Evolutionary conservation across 805 yeast genomes (phyloP).

Genomic region (Metschnikowia picachoensis): DNA sequence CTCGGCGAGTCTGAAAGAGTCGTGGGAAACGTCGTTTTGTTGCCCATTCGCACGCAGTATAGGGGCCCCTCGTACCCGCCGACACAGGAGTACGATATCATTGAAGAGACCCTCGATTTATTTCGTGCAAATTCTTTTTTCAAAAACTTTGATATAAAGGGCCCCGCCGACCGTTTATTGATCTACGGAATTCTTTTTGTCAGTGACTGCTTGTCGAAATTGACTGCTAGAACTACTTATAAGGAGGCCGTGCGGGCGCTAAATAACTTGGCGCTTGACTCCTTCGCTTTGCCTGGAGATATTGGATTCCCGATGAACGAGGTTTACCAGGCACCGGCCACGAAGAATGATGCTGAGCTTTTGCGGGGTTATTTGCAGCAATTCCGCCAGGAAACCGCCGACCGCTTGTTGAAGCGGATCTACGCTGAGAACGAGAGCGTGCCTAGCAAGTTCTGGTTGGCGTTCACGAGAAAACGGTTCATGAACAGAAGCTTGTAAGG

Average conservation of each 20-base stretch:
- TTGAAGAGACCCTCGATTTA: conserved; percentile 86
- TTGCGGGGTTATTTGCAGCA: conserved; percentile 81
- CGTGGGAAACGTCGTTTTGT: conserved; percentile 76
- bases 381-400: conserved; percentile 90
- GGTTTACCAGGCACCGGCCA: conserved; percentile 67
- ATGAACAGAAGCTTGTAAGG: conserved; percentile 80
- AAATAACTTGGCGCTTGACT: conserved; percentile 82
- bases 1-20: conserved; percentile 54
- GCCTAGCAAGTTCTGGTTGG: conserved; percentile 94
- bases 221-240: conserved; percentile 46
- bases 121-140: conserved; percentile 96
- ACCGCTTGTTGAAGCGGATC: conserved; percentile 70
- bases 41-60: conserved; percentile 79
- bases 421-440: conserved; percentile 52
- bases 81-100: conserved; percentile 72
- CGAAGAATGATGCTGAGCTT: conserved; percentile 71
- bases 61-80: conserved; percentile 90
- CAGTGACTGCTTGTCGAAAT: conserved; percentile 73
- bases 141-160: conserved; percentile 94
- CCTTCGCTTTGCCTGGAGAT: conserved; percentile 91
- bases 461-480: conserved; percentile 89
- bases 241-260: conserved; percentile 64
- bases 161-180: conserved; percentile 86
- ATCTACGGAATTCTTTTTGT: conserved; percentile 91
- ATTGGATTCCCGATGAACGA: conserved; percentile 90